These are phyloP conservation scores for Ephemerocybe angulata DNA, from an alignment of 768 basidiomycete genomes.

Conservation along the genomic window DNA sequence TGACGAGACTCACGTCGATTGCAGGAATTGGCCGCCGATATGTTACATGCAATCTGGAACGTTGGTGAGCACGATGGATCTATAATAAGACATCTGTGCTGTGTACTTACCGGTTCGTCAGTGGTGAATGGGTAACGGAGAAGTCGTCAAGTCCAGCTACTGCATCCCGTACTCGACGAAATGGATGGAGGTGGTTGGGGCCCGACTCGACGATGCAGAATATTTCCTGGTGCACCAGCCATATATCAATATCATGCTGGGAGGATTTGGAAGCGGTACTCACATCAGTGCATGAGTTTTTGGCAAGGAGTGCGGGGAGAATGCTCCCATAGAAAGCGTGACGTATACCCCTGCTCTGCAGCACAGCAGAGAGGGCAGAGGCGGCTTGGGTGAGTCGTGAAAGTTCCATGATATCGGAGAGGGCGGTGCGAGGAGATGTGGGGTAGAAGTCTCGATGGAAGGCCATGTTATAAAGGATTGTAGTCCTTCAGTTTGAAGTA, in stretches of 20 bases:
- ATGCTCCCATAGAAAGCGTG: slow-evolving; percentile 83
- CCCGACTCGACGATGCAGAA: slow-evolving; percentile 80
- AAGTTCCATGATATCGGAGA: slow-evolving; percentile 47
- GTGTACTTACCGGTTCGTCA: slow-evolving; percentile 70
- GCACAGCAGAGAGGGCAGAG: slow-evolving; percentile 62
- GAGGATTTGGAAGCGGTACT: slow-evolving; percentile 23
- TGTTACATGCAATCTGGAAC: slow-evolving; percentile 61
- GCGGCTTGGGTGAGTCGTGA: slow-evolving; percentile 76
- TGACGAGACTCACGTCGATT: slow-evolving; percentile 55
- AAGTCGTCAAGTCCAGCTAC: slow-evolving; percentile 61
- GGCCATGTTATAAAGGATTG: slow-evolving; percentile 51
- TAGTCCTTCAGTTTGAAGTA: slow-evolving; percentile 31
- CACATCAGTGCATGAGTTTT: slow-evolving; percentile 63
- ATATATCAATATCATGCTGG: slow-evolving; percentile 1
- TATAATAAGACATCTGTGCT: neutral
- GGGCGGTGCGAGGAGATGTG: slow-evolving; percentile 43
- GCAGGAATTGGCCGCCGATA: slow-evolving; percentile 75
- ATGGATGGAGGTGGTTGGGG: slow-evolving; percentile 59
- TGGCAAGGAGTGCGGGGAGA: slow-evolving; percentile 66
- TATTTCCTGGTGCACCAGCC: slow-evolving; percentile 56
- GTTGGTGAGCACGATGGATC: slow-evolving; percentile 3
- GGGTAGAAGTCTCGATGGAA: slow-evolving; percentile 32
- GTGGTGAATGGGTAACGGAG: slow-evolving; percentile 69
- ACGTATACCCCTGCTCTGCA: slow-evolving; percentile 54
- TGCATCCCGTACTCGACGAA: slow-evolving; percentile 77